These are phyloP conservation scores for Symbiotaphrina buchneri DNA, from an alignment of 495 filamentous ascomycete genomes.

Conservation along the genomic window DNA sequence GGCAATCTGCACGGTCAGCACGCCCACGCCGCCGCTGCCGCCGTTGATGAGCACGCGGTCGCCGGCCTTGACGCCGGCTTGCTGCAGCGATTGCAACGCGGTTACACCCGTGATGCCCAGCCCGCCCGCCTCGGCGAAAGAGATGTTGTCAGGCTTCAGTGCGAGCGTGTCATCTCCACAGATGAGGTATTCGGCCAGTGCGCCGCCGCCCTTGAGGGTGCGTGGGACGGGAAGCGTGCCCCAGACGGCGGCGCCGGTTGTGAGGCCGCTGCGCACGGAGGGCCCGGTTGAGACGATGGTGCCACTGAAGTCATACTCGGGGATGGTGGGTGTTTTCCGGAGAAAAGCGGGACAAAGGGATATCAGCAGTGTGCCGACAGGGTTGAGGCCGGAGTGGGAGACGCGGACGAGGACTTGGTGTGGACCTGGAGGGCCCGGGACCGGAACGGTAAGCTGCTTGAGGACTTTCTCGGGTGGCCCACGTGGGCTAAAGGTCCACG, in stretches of 20 bases:
- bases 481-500: too few relatives aligned
- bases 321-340: slow-evolving; percentile 11
- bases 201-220: slow-evolving; percentile 11
- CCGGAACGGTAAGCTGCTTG: too few relatives aligned
- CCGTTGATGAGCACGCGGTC: slow-evolving; percentile 16
- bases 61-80: slow-evolving; percentile 8
- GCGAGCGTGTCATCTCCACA: slow-evolving; percentile 10
- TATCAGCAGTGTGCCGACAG: slow-evolving; percentile 15
- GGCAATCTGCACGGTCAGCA: slow-evolving; percentile 16
- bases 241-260: slow-evolving; percentile 11
- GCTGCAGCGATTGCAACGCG: slow-evolving; percentile 11
- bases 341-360: slow-evolving; percentile 14
- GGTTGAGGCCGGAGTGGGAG: slow-evolving; percentile 18
- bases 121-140: slow-evolving; percentile 11
- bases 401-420: slow-evolving; percentile 16
- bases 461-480: too few relatives aligned
- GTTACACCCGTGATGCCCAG: slow-evolving; percentile 13
- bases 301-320: slow-evolving; percentile 21
- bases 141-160: slow-evolving; percentile 7
- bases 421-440: too few relatives aligned
- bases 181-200: slow-evolving; percentile 14
- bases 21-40: slow-evolving; percentile 18
- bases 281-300: slow-evolving; percentile 11
- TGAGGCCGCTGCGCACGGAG: slow-evolving; percentile 5
- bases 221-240: slow-evolving; percentile 13